Conservation (phyloP, 2,329 filamentous ascomycete species). For the Monilinia laxa region DNA sequence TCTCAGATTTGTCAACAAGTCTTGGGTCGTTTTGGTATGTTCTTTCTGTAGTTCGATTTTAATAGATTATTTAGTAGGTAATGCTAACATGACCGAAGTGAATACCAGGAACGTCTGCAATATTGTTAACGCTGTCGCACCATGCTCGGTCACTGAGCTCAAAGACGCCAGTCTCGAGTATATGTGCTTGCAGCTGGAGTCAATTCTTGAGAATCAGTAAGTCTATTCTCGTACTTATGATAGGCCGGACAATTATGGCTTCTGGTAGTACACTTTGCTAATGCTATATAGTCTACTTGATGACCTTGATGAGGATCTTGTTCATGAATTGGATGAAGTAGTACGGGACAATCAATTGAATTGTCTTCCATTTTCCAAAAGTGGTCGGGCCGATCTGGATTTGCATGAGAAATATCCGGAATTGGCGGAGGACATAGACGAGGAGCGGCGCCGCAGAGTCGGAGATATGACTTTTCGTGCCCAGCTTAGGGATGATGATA, state of each 20-base stretch:
- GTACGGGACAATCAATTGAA: conserved; percentile 81
- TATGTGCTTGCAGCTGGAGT: conserved; percentile 85
- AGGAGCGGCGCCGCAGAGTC: conserved; percentile 67
- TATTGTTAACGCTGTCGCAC: conserved; percentile 81
- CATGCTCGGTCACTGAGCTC: conserved; percentile 79
- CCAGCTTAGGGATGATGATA: conserved; percentile 64
- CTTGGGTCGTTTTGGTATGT: conserved; percentile 72
- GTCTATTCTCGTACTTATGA: neutral
- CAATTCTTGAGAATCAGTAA: conserved; percentile 80
- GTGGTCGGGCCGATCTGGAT: conserved; percentile 65
- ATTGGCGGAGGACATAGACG: conserved; percentile 60
- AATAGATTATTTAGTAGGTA: neutral
- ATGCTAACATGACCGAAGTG: conserved; percentile 47
- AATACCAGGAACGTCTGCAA: conserved; percentile 82
- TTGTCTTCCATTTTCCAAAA: conserved; percentile 73
- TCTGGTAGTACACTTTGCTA: neutral
- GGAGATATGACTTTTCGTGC: conserved; percentile 72
- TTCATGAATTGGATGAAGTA: conserved; percentile 74
- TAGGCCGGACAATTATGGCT: neutral
- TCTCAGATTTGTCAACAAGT: conserved; percentile 86
- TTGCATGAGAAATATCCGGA: conserved; percentile 54
- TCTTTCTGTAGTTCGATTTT: neutral
- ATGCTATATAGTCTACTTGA: conserved; percentile 59
- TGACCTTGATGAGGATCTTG: conserved; percentile 79
- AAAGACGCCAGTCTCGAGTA: conserved; percentile 88